Evolutionary conservation across 1,284 basidiomycete genomes (phyloP), one percentile per base, ranked within the genome.

Genomic region (Ganoderma meredithae): DNA sequence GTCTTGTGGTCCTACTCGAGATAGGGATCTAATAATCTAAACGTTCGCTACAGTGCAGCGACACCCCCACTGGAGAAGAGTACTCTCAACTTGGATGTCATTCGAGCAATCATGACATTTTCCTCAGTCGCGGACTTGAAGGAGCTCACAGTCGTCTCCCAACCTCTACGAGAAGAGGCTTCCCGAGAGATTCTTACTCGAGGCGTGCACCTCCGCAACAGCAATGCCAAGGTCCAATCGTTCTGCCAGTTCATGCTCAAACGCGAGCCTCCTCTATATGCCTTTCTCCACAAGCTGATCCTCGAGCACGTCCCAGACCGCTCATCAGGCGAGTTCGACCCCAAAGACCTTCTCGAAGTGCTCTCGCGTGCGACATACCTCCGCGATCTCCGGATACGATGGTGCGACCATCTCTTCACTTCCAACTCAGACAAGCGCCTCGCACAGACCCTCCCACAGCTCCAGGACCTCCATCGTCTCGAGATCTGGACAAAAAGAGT

Each of bases 271-370:
- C 25, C 27, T 3, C 31, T 49, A 12, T 43, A 60, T 22, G 53
- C 62, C 22, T 63, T 62, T 62, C 43, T 72, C 3, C 71, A 61
- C 39, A 36, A 41, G 15, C 65, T 71, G 27, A 31, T 41, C 12
- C 33, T 69, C 19, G 47, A 53, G 15, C 49, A 62, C 43, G 52
- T 67, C 22, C 27, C 56, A 3, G 15, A 22, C 3, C 25, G n/a
- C 36, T 6, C 19, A 52, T 25, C 31, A 22, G 15, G 31, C 39
- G 41, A 60, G 6, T 33, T 44, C 33, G 33, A 39, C n/a, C 55
- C 55, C 19, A n/a, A n/a, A 5, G 55, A 39, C 19, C 33, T 71
- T 12, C n/a, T 65, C 10, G 9, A 40, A 0, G 36, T 67, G n/a
- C 25, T 71, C 25, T 33, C n/a, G 1, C 47, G 19, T 1, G 66